Conservation (phyloP, 352 stramenopile species). For the Phytophthora gonapodyides region DNA sequence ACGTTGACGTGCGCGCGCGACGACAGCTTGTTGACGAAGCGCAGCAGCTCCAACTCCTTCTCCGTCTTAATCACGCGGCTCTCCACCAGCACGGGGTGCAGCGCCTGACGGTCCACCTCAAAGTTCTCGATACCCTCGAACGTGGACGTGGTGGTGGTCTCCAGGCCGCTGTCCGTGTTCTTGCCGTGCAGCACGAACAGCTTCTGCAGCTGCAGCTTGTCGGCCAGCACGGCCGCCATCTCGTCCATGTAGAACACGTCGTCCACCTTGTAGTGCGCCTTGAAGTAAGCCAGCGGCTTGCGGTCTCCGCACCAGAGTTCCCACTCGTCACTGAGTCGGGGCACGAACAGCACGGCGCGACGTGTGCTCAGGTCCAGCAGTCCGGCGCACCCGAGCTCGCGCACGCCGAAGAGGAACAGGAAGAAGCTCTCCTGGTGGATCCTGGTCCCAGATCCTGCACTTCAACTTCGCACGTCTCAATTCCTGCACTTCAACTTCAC, state of each 20-base stretch:
- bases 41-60: constrained; percentile 93
- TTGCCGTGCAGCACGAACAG: constrained; percentile 81
- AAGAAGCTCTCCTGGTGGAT: constrained; percentile 99
- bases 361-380: constrained; percentile 85
- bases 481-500: no score
- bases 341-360: constrained; percentile 92
- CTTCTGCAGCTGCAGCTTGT: constrained; percentile 59
- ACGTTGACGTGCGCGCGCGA: constrained; percentile 48
- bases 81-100: constrained; percentile 88
- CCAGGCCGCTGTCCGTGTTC: constrained; percentile 80
- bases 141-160: constrained; percentile 69
- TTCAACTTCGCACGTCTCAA: constrained; percentile 16
- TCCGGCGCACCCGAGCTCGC: constrained; percentile 92
- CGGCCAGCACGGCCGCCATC: constrained; percentile 67
- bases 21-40: constrained; percentile 89
- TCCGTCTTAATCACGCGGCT: constrained; percentile 92
- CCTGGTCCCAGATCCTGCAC: constrained; percentile 43
- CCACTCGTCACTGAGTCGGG: constrained; percentile 90
- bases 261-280: constrained; percentile 93
- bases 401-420: constrained; percentile 98
- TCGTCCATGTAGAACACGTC: constrained; percentile 86
- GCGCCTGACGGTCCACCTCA: constrained; percentile 50
- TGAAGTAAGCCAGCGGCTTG: constrained; percentile 85
- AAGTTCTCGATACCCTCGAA: constrained; percentile 85
- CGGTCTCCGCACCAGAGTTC: constrained; percentile 96